Conservation (phyloP, 352 stramenopile species). For the Pythium apleroticum region DNA sequence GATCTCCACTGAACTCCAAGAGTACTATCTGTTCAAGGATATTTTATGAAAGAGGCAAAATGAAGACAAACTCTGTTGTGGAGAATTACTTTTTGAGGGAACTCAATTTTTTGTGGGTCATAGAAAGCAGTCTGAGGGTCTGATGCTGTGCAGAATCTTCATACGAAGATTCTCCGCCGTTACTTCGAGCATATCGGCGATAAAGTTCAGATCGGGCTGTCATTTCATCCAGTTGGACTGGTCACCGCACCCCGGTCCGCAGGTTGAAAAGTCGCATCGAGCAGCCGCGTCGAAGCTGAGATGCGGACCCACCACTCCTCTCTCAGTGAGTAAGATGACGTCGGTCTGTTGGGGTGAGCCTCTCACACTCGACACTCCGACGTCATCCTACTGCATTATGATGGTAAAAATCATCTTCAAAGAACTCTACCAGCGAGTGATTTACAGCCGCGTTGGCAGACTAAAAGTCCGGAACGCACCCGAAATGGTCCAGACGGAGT, state of each 20-base stretch:
- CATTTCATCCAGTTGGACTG: neutral
- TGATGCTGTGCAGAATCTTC: neutral
- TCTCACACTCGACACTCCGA: too few relatives aligned
- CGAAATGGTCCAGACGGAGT: neutral
- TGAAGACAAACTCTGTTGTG: too few relatives aligned
- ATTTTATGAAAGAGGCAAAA: too few relatives aligned
- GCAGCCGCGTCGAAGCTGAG: neutral
- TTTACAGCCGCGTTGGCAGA: neutral
- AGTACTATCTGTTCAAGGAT: too few relatives aligned
- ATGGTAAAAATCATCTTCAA: neutral
- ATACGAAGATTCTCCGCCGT: neutral
- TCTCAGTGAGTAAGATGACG: neutral
- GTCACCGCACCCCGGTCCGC: neutral
- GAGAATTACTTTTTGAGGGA: too few relatives aligned
- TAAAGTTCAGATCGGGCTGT: neutral
- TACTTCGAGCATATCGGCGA: neutral
- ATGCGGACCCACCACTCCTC: neutral
- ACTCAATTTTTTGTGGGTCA: too few relatives aligned
- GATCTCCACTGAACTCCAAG: too few relatives aligned
- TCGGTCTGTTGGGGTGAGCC: too few relatives aligned
- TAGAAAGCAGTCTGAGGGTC: too few relatives aligned
- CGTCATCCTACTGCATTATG: too few relatives aligned
- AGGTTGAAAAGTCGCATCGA: neutral
- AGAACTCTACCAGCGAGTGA: neutral
- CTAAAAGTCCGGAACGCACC: constrained; percentile 1